Evolutionary conservation across 2,329 filamentous ascomycete genomes (phyloP).

Genomic region (Hypoxylon sp.): DNA sequence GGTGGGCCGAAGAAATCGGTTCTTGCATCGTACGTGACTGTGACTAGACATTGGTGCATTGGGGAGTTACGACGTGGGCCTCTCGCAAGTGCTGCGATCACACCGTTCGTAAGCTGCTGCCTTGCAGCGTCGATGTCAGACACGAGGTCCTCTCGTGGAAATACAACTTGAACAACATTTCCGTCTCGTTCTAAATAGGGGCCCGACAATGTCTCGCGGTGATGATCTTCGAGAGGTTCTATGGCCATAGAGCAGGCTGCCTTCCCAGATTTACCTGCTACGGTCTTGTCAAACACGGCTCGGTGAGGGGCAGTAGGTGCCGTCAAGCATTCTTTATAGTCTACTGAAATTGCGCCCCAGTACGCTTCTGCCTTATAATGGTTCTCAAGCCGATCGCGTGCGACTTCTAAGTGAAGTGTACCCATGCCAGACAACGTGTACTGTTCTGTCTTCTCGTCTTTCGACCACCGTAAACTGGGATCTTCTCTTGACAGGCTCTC

Average conservation of each 20-base stretch:
- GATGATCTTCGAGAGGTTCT: slow-evolving; percentile 63
- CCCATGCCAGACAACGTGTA: slow-evolving; percentile 97
- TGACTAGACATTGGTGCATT: slow-evolving; percentile 77
- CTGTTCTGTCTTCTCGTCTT: slow-evolving; percentile 90
- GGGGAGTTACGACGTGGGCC: slow-evolving; percentile 84
- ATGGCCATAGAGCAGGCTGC: slow-evolving; percentile 77
- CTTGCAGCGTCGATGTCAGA: slow-evolving; percentile 61
- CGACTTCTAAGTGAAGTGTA: slow-evolving; percentile 93
- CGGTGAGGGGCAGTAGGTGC: slow-evolving; percentile 64
- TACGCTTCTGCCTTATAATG: slow-evolving; percentile 87
- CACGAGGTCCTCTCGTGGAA: slow-evolving; percentile 52
- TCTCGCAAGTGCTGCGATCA: slow-evolving; percentile 81
- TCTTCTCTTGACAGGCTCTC: slow-evolving; percentile 87
- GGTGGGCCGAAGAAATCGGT: slow-evolving; percentile 72
- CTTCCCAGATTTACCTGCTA: slow-evolving; percentile 81
- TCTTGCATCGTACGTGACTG: slow-evolving; percentile 71
- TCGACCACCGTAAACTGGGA: slow-evolving; percentile 84
- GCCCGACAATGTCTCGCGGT: slow-evolving; percentile 50
- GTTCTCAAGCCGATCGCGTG: slow-evolving; percentile 83
- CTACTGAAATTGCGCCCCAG: slow-evolving; percentile 93
- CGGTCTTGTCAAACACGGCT: slow-evolving; percentile 76
- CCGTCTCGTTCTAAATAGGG: slow-evolving; percentile 67
- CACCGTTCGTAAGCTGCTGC: slow-evolving; percentile 77
- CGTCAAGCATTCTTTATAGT: slow-evolving; percentile 86
- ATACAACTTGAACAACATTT: slow-evolving; percentile 71